Percentiles rank a stretch among this genome's conserved stretches.
phyloP scores from a whole-genome alignment of 331 rosid species.

The Ulmus americana region DNA sequence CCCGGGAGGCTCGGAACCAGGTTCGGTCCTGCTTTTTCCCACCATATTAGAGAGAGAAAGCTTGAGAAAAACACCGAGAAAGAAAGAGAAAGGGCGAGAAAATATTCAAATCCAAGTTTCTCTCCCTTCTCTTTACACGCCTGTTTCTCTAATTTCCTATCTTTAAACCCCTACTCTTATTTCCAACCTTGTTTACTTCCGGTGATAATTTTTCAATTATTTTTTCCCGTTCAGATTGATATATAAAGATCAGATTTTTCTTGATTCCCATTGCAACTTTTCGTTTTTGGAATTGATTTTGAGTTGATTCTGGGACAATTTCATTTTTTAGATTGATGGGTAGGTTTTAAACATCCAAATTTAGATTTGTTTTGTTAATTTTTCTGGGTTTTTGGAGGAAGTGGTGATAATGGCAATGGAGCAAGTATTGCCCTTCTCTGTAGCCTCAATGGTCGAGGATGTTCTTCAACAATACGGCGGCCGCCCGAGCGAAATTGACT shows the following conservation, averaged over 20 bases:
- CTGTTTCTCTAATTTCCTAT: conserved; percentile 8
- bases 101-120: conserved; percentile 14
- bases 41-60: conserved; percentile 41
- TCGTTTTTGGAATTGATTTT: conserved; percentile 2
- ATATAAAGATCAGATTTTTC: not conserved
- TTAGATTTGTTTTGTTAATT: not conserved
- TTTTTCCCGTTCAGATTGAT: not conserved
- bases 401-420: conserved; percentile 46
- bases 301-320: conserved; percentile 1
- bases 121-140: conserved; percentile 22
- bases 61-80: conserved; percentile 27
- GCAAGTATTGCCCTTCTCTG: conserved; percentile 47
- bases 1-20: conserved; percentile 79
- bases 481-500: conserved; percentile 29
- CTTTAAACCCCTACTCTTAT: conserved; percentile 21
- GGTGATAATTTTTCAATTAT: conserved; percentile 3
- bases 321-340: not conserved
- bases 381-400: conserved; percentile 15
- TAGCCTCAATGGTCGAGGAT: conserved; percentile 57
- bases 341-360: conserved; percentile 24
- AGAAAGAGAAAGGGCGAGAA: conserved; percentile 19
- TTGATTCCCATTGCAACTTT: not conserved
- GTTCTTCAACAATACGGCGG: conserved; percentile 55
- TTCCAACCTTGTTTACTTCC: conserved; percentile 23
- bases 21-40: conserved; percentile 48